phyloP scores from a whole-genome alignment of 352 stramenopile species.

The Phytopythium sindhum region DNA sequence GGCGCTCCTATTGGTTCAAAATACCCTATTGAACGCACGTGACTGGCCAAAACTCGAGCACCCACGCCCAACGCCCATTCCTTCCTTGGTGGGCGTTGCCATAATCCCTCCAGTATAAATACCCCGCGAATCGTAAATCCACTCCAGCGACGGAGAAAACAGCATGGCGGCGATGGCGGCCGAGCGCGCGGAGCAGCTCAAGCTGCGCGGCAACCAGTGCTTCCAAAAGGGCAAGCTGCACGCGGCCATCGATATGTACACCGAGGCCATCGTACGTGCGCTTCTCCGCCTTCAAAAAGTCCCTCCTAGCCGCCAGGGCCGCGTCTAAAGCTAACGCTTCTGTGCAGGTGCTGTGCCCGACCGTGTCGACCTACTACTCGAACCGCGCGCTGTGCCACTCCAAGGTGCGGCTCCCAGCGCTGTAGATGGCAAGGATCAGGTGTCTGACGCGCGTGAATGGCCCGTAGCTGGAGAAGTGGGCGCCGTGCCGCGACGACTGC shows the following conservation, averaged over 20 bases:
- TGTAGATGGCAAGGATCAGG: background rate
- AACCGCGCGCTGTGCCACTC: conserved; percentile 76
- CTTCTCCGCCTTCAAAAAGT: background rate
- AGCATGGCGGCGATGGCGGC: conserved; percentile 4
- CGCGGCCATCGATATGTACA: conserved; percentile 85
- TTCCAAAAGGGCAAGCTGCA: conserved; percentile 79
- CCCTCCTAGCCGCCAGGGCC: background rate
- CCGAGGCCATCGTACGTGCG: conserved; percentile 67
- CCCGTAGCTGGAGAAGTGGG: conserved; percentile 54
- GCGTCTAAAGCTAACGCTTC: background rate
- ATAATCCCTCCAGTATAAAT: too few species aligned
- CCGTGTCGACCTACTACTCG: conserved; percentile 69
- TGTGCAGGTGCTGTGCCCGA: conserved; percentile 48
- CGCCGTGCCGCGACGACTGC: conserved; percentile 64
- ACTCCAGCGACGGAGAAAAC: too few species aligned
- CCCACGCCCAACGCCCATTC: too few species aligned
- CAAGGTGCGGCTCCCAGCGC: conserved; percentile 27
- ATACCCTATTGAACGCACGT: too few species aligned
- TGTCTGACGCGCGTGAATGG: background rate
- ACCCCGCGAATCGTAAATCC: too few species aligned
- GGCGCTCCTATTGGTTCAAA: too few species aligned
- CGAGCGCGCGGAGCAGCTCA: conserved; percentile 70
- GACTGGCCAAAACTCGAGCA: too few species aligned
- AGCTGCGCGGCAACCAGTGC: conserved; percentile 75
- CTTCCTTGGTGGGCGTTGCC: too few species aligned